Evolutionary conservation across 1,284 basidiomycete species (phyloP).

Genomic region (Butyriboletus appendiculatus): DNA sequence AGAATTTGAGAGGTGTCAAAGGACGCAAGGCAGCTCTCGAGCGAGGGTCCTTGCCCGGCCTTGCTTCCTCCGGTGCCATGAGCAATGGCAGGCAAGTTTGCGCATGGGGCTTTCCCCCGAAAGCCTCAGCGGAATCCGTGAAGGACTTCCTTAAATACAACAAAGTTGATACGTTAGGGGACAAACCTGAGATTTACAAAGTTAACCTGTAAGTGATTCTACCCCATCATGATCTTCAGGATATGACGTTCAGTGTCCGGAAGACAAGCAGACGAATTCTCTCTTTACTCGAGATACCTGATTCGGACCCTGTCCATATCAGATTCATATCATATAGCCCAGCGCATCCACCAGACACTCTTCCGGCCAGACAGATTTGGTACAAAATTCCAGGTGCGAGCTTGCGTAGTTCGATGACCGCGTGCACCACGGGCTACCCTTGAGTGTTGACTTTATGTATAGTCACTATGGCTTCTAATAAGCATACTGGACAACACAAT

Average conservation of each 20-base stretch:
- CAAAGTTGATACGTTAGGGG: constrained; percentile 42
- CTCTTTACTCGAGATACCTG: constrained; percentile 50
- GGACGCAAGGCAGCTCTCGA: constrained; percentile 44
- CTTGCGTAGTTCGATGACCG: constrained; percentile 59
- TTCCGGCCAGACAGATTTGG: constrained; percentile 40
- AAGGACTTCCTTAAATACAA: constrained; percentile 45
- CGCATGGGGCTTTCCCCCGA: constrained; percentile 61
- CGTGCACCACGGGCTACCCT: background rate
- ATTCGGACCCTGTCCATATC: constrained; percentile 55
- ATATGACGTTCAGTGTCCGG: constrained; percentile 8
- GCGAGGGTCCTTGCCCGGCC: constrained; percentile 37
- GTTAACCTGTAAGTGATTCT: constrained; percentile 48
- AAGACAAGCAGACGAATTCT: constrained; percentile 42
- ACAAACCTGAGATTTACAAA: constrained; percentile 46
- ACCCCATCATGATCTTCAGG: background rate
- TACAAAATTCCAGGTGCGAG: constrained; percentile 50
- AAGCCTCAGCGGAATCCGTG: constrained; percentile 38
- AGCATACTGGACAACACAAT: constrained; percentile 10
- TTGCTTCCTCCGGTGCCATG: constrained; percentile 54
- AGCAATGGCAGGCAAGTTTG: constrained; percentile 55
- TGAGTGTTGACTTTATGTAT: constrained; percentile 7
- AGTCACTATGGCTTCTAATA: constrained; percentile 7
- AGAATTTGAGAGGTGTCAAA: constrained; percentile 42
- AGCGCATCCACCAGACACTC: constrained; percentile 59
- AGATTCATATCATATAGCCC: constrained; percentile 68